These are phyloP conservation scores for Phytophthora brassicae DNA, from an alignment of 352 stramenopile genomes.

Conservation along the genomic window DNA sequence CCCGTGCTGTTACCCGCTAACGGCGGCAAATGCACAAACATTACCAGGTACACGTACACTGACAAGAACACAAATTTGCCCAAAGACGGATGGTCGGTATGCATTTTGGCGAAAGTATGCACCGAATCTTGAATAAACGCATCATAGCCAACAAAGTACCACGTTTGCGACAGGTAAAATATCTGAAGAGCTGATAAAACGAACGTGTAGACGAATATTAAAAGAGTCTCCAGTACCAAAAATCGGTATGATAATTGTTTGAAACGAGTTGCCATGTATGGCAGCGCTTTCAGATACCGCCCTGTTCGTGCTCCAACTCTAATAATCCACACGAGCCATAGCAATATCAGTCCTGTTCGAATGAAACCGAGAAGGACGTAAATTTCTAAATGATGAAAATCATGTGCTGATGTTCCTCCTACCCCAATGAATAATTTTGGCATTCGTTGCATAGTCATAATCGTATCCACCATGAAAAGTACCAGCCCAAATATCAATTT, in stretches of 20 bases:
- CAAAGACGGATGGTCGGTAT: slow-evolving; percentile 55
- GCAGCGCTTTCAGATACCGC: slow-evolving; percentile 59
- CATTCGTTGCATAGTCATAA: slow-evolving; percentile 70
- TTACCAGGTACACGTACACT: slow-evolving; percentile 80
- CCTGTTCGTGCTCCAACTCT: slow-evolving; percentile 57
- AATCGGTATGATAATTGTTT: slow-evolving; percentile 89
- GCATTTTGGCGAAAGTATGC: slow-evolving; percentile 63
- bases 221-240: slow-evolving; percentile 68
- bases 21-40: slow-evolving; percentile 83
- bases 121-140: slow-evolving; percentile 72
- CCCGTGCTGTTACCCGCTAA: slow-evolving; percentile 47
- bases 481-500: slow-evolving; percentile 39
- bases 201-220: slow-evolving; percentile 78
- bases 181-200: slow-evolving; percentile 70
- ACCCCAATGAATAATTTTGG: slow-evolving; percentile 45
- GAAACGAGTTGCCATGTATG: slow-evolving; percentile 86
- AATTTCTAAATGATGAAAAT: slow-evolving; percentile 44
- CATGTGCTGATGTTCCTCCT: not conserved
- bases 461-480: slow-evolving; percentile 52
- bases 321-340: slow-evolving; percentile 77
- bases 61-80: slow-evolving; percentile 80
- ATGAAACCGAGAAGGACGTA: slow-evolving; percentile 72
- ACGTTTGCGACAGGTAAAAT: slow-evolving; percentile 58
- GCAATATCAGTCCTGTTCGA: slow-evolving; percentile 56
- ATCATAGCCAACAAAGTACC: slow-evolving; percentile 68